Base-by-base conservation (phyloP, 1,284 basidiomycete genomes). In the Trichosporon sp. region DNA sequence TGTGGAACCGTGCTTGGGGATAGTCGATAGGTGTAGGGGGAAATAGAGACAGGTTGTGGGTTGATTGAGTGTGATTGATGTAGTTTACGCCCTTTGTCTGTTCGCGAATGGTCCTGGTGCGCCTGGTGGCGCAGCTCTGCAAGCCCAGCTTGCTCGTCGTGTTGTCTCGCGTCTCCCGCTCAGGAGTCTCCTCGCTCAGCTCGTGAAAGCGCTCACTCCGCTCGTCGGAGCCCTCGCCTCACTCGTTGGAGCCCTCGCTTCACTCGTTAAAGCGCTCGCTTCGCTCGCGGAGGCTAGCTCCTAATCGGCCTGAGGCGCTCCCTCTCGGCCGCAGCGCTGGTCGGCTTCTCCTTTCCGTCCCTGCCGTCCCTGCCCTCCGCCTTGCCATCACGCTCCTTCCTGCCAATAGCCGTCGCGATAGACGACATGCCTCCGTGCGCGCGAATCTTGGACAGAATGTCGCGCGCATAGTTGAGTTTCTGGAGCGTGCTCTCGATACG, bases 391-490 rank as follows among this genome's bases (percentile, higher is more conserved):
- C 59, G 37, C 37, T 66, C 65, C 59, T 60, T 57, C 59, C 61
- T 57, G 49, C 62, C 49, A 3, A 46, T 62, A 3, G 34, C 56
- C 16, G 52, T 56, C 8, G 56, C 37, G 32, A 58, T 58, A 40
- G 57, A 57, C 37, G 57, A 44, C 62, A 65, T 61, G 37, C 63
- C 62, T 25, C 68, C 68, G 49, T 69, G 68, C 21, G 62, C 58
- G 8, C 68, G 66, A 46, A 75, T 72, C 65, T 73, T 74, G 32
- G 65, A 66, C 9, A 75, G 66, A 7, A 77, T 70, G 33, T 73
- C 72, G 72, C 69, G 71, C n/a, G 76, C 76, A 60, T 78, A 78
- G 58, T 73, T 64, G 23, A 80, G 63, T 62, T 78, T 78, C 65
- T 75, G 72, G 11, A 77, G n/a, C 9, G 76, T 74, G 4, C 67